phyloP scores from a whole-genome alignment of 805 yeast species.

The Metschnikowia reukaufii region DNA sequence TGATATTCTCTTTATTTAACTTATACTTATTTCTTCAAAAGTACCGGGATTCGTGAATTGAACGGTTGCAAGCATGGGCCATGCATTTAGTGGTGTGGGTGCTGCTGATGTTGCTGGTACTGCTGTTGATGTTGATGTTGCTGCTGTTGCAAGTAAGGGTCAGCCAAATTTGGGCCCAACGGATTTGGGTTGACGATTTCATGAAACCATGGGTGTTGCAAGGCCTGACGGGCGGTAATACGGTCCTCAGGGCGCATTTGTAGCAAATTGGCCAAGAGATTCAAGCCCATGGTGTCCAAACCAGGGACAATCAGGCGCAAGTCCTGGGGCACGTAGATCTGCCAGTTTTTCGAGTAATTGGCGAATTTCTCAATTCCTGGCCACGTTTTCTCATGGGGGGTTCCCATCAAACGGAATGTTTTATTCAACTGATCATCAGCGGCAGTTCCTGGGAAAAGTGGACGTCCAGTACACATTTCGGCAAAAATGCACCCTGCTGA shows the following conservation, averaged over 20 bases:
- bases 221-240: slow-evolving; percentile 59
- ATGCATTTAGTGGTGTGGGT: slow-evolving; percentile 2
- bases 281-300: slow-evolving; percentile 67
- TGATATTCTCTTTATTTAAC: too few relatives aligned
- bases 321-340: slow-evolving; percentile 86
- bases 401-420: slow-evolving; percentile 92
- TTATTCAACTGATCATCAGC: slow-evolving; percentile 93
- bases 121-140: slow-evolving; percentile 18
- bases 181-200: slow-evolving; percentile 55
- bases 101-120: slow-evolving; percentile 5
- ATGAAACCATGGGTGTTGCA: slow-evolving; percentile 78
- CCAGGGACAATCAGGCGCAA: slow-evolving; percentile 65
- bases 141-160: slow-evolving; percentile 31
- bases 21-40: too few relatives aligned
- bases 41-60: too few relatives aligned
- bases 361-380: slow-evolving; percentile 93
- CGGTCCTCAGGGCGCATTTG: slow-evolving; percentile 64
- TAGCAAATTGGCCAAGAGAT: slow-evolving; percentile 57
- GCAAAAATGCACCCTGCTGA: slow-evolving; percentile 98
- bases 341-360: slow-evolving; percentile 82
- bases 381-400: slow-evolving; percentile 96
- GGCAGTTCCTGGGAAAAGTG: slow-evolving; percentile 92
- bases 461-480: slow-evolving; percentile 98
- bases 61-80: too few relatives aligned
- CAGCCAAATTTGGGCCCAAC: slow-evolving; percentile 31